Conservation (phyloP, 208 protist genomes). For the Angomonas deanei region DNA sequence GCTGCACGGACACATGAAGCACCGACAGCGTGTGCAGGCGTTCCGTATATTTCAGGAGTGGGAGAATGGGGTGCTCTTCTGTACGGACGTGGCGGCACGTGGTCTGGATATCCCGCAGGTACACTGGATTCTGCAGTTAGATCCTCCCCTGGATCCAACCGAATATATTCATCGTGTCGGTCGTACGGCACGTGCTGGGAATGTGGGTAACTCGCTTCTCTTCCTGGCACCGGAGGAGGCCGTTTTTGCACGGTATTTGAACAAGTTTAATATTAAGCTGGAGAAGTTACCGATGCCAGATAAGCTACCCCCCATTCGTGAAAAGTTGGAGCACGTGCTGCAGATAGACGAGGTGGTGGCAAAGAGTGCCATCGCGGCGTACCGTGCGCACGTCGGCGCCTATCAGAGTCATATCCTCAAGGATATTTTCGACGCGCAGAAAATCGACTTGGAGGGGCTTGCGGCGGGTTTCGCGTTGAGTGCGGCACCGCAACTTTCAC, state of each 20-base stretch:
- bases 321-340: constrained; percentile 85
- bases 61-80: constrained; percentile 90
- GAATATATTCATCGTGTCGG: constrained; percentile 97
- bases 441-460: constrained; percentile 89
- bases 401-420: constrained; percentile 93
- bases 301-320: constrained; percentile 71
- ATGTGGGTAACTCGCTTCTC: constrained; percentile 87
- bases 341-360: constrained; percentile 83
- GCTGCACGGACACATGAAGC: constrained; percentile 95
- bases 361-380: constrained; percentile 90
- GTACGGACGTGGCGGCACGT: constrained; percentile 93
- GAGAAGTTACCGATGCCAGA: constrained; percentile 65
- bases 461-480: constrained; percentile 90
- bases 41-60: constrained; percentile 89
- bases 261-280: constrained; percentile 72
- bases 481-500: constrained; percentile 72
- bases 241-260: constrained; percentile 85
- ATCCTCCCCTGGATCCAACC: constrained; percentile 93
- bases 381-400: constrained; percentile 85
- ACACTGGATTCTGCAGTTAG: constrained; percentile 97
- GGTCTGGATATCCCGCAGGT: constrained; percentile 95
- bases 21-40: constrained; percentile 89
- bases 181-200: constrained; percentile 93
- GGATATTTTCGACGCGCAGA: constrained; percentile 89
- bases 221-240: constrained; percentile 92